Conservation (phyloP, 441 rosid species). For the Pelargonium myrrhifolium region DNA sequence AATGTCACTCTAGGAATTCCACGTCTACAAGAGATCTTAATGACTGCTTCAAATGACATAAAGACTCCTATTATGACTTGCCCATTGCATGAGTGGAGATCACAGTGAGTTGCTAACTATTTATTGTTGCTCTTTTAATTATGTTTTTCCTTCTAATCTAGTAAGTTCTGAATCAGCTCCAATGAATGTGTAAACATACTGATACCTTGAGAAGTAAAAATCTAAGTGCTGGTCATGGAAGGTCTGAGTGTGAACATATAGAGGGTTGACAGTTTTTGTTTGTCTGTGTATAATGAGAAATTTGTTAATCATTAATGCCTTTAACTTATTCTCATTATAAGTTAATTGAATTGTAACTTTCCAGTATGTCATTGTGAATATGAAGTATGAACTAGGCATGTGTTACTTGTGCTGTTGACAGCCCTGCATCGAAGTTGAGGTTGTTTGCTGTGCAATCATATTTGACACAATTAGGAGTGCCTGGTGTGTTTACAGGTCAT, state of each 20-base stretch:
- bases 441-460: neutral
- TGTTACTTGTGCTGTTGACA: no score
- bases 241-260: neutral
- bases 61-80: constrained; percentile 93
- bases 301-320: neutral
- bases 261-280: neutral
- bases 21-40: constrained; percentile 93
- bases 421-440: neutral
- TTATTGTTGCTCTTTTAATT: constrained; percentile 7
- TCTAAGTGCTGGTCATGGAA: neutral
- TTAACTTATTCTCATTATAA: neutral
- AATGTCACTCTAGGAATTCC: constrained; percentile 97
- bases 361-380: neutral
- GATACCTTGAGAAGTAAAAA: neutral
- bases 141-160: neutral
- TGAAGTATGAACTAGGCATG: neutral
- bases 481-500: neutral
- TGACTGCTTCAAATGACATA: constrained; percentile 75
- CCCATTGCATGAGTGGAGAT: constrained; percentile 60
- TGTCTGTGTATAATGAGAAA: neutral
- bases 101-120: constrained; percentile 47
- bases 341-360: neutral
- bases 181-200: neutral
- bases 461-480: neutral
- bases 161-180: no score